These are phyloP conservation scores for Cymbopogon flexuosus DNA, from an alignment of 202 grass and related monocot species.

Conservation along the genomic window DNA sequence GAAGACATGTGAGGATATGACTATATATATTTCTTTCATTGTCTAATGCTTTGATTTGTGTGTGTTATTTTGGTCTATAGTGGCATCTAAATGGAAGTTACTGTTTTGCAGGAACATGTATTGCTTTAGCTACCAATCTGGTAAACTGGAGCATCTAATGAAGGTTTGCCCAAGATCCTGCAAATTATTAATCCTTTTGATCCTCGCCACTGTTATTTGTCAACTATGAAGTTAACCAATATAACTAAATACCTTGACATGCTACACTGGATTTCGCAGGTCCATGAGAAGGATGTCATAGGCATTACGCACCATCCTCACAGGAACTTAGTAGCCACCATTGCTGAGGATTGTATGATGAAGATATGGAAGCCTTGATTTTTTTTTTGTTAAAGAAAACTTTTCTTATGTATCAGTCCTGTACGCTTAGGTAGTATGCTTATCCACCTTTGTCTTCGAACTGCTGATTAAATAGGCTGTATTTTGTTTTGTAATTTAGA, in stretches of 20 bases:
- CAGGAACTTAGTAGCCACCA: constrained; percentile 83
- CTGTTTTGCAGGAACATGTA: constrained; percentile 76
- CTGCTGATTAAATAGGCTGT: constrained; percentile 16
- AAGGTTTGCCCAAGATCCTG: constrained; percentile 48
- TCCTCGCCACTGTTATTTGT: neutral
- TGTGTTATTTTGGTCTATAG: neutral
- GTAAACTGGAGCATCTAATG: constrained; percentile 96
- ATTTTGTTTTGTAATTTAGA: constrained; percentile 29
- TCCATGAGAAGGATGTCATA: constrained; percentile 97
- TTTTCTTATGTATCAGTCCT: constrained; percentile 17
- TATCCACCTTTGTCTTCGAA: constrained; percentile 23
- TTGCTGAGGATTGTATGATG: constrained; percentile 84
- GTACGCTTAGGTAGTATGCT: constrained; percentile 3
- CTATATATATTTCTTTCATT: constrained; percentile 9
- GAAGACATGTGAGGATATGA: constrained; percentile 87
- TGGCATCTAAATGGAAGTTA: neutral
- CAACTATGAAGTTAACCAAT: neutral
- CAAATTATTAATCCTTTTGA: neutral
- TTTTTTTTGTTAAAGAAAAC: neutral
- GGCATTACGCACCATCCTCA: constrained; percentile 90
- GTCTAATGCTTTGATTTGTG: neutral
- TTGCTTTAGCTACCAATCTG: constrained; percentile 94
- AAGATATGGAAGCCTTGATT: constrained; percentile 96
- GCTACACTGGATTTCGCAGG: constrained; percentile 32
- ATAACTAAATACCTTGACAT: neutral